phyloP scores from a whole-genome alignment of 352 stramenopile species.

The Pythium aquatile region DNA sequence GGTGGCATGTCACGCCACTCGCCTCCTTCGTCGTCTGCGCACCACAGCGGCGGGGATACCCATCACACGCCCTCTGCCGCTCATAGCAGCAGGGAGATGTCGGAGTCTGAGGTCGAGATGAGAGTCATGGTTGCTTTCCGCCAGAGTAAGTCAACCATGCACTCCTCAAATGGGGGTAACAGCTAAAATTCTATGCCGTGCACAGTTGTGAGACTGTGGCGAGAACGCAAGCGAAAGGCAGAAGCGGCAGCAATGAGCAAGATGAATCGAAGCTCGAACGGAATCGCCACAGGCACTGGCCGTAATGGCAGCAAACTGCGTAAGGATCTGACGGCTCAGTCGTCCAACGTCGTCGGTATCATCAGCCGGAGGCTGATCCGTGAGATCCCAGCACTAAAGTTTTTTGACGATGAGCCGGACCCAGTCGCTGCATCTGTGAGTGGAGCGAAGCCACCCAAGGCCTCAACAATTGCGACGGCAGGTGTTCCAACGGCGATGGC shows the following conservation, averaged over 20 bases:
- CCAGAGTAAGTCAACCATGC: slow-evolving; percentile 37
- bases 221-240: slow-evolving; percentile 47
- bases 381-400: slow-evolving; percentile 73
- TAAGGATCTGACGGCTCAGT: slow-evolving; percentile 53
- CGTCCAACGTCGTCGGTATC: slow-evolving; percentile 70
- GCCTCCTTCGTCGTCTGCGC: neutral
- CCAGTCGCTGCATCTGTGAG: neutral
- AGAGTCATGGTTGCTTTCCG: slow-evolving; percentile 53
- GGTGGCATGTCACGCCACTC: slow-evolving; percentile 24
- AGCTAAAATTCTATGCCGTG: neutral
- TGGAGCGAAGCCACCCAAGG: neutral
- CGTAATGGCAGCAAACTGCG: slow-evolving; percentile 43
- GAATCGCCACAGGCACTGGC: slow-evolving; percentile 21
- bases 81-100: slow-evolving; percentile 13
- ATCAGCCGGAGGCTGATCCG: slow-evolving; percentile 70
- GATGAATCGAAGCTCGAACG: slow-evolving; percentile 39
- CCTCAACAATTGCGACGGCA: neutral
- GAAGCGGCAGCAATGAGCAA: slow-evolving; percentile 50
- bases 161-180: neutral
- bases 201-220: slow-evolving; percentile 62
- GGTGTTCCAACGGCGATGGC: slow-evolving; percentile 5
- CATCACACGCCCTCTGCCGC: neutral
- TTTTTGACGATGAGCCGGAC: slow-evolving; percentile 57
- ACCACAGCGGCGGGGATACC: neutral
- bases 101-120: slow-evolving; percentile 32